These are phyloP conservation scores for Rhizophagus prolifer DNA, from an alignment of 192 early-diverging fungal genomes.

Conservation along the genomic window DNA sequence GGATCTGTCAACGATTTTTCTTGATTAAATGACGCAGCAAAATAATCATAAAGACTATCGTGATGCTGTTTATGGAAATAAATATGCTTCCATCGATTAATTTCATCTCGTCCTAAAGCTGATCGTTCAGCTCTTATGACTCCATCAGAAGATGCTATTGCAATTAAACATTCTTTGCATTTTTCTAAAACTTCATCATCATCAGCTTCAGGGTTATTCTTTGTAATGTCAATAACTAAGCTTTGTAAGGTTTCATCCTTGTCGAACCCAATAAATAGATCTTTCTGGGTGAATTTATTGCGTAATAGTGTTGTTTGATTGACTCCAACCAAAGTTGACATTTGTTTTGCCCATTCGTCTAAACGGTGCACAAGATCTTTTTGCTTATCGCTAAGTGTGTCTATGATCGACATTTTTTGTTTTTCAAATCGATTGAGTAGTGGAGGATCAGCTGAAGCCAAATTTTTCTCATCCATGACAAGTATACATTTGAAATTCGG, in stretches of 20 bases:
- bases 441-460: slow-evolving; percentile 15
- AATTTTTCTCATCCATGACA: slow-evolving; percentile 20
- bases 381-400: neutral
- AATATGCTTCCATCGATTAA: slow-evolving; percentile 4
- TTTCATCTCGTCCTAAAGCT: neutral
- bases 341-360: slow-evolving; percentile 11
- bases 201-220: slow-evolving; percentile 1
- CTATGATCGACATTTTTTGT: slow-evolving; percentile 19
- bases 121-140: slow-evolving; percentile 20
- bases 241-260: slow-evolving; percentile 25
- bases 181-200: slow-evolving; percentile 7
- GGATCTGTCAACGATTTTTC: neutral
- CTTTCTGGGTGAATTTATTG: neutral
- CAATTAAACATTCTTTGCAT: slow-evolving; percentile 27
- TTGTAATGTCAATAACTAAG: slow-evolving; percentile 3
- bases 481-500: slow-evolving; percentile 24
- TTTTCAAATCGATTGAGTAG: slow-evolving; percentile 27
- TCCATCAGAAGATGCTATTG: slow-evolving; percentile 29
- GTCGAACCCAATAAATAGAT: slow-evolving; percentile 29
- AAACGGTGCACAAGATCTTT: neutral
- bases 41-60: slow-evolving; percentile 3
- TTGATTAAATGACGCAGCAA: neutral
- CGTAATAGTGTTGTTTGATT: neutral
- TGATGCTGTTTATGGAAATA: slow-evolving; percentile 18
- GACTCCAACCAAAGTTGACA: slow-evolving; percentile 1